Evolutionary conservation across 352 stramenopile genomes (phyloP), one percentile per base, ranked within the genome.

Genomic region (Globisporangium apiculatum): DNA sequence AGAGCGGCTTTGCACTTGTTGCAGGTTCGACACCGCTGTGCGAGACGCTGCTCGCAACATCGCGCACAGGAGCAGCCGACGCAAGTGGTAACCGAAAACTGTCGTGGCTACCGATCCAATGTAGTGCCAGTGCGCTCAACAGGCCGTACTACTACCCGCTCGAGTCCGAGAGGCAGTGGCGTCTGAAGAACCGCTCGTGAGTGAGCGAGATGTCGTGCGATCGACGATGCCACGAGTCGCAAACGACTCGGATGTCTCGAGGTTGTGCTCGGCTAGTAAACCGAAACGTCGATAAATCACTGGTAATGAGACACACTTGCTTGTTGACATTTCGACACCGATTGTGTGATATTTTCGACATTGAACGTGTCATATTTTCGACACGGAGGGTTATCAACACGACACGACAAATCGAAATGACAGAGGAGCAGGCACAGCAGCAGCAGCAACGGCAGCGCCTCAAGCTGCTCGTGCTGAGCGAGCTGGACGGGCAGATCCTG

Each of bases 391-490:
- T 2, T 31, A 31, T 31, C 24, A 3, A 31, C 24, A 31, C 24
- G 24, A 31, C 24, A 31, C 1, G 24, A 31, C 24, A 31, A 31
- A 31, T 31, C 24, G 24, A 31, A 31, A 31, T 31, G 24, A 2
- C 24, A 31, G 24, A 31, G 1, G 24, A 31, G 24, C 24, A 31
- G 3, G 24, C 24, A 31, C 24, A 31, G 24, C 24, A 31, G 24
- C 24, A 31, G 24, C 24, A 31, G 24, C 24, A 31, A 0, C 24
- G 2, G 40, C 62, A 50, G 35, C 48, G 37, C 56, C 73, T 92
- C 47, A 91, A 91, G 67, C 65, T 94, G 65, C 71, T 94, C 54
- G 54, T 91, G 57, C 61, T 92, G 42, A 89, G 79, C 65, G 77
- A 91, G 53, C 64, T 91, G 15, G 71, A 79, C 45, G 80, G 79